Percentiles rank a stretch among this genome's conserved stretches.
phyloP scores from a whole-genome alignment of 306 rosid genomes.

The Styphnolobium japonicum region DNA sequence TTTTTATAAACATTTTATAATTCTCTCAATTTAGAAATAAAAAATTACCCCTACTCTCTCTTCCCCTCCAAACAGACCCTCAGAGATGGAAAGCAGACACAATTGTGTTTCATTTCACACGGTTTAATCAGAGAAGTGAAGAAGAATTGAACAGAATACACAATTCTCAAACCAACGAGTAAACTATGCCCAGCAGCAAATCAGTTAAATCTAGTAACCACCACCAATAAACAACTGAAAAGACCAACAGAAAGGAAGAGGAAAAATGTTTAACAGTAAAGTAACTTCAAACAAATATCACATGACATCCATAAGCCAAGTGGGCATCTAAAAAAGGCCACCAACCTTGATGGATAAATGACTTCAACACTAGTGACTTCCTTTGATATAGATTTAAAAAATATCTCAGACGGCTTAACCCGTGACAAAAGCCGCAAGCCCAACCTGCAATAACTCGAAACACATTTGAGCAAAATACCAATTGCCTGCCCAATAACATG shows the following conservation, averaged over 20 bases:
- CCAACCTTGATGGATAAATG: conserved; percentile 83
- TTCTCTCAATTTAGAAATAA: too few species aligned
- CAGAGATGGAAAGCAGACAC: not conserved
- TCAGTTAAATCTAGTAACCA: not conserved
- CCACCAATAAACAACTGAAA: not conserved
- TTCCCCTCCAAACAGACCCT: too few species aligned
- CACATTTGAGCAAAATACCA: not conserved
- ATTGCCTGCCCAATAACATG: not conserved
- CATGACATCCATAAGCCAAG: not conserved
- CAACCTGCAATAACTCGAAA: conserved; percentile 45
- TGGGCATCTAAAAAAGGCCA: conserved; percentile 1
- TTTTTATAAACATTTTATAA: too few species aligned
- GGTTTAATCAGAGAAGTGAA: not conserved
- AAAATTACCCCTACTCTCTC: too few species aligned
- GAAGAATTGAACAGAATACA: not conserved
- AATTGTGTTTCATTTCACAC: not conserved
- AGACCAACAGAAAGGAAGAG: not conserved
- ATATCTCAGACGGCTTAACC: conserved; percentile 88
- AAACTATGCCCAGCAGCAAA: not conserved
- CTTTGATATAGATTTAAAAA: conserved; percentile 74
- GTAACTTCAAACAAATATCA: not conserved
- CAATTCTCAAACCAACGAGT: not conserved
- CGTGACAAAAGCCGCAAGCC: conserved; percentile 78
- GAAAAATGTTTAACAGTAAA: not conserved
- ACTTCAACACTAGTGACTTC: conserved; percentile 74